Evolutionary conservation across 2,329 filamentous ascomycete species (phyloP).

Genomic region (Coniochaeta sp.): DNA sequence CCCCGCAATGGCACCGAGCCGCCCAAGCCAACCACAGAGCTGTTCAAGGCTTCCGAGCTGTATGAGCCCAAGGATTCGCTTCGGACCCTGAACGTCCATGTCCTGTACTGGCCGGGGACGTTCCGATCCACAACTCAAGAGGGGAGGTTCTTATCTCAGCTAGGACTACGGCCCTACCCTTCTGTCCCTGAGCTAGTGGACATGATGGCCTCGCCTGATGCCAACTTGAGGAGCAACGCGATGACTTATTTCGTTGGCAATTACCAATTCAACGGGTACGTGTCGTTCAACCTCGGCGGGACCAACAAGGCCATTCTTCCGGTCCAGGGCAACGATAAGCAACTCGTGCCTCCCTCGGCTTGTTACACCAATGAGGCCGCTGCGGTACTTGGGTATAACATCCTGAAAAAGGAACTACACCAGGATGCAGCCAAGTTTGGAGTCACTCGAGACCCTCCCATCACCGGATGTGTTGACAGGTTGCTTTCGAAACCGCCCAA

Average conservation of each 20-base stretch:
- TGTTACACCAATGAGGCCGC: conserved; percentile 80
- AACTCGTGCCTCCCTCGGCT: conserved; percentile 62
- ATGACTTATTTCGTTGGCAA: conserved; percentile 79
- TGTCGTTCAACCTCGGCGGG: conserved; percentile 49
- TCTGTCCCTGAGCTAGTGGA: conserved; percentile 66
- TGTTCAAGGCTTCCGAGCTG: conserved; percentile 71
- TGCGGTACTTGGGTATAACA: conserved; percentile 70
- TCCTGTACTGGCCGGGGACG: conserved; percentile 70
- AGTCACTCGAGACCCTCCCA: conserved; percentile 73
- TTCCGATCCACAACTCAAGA: conserved; percentile 62
- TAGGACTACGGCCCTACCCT: conserved; percentile 71
- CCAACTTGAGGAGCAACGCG: conserved; percentile 56
- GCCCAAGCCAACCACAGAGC: conserved; percentile 39
- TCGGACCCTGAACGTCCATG: conserved; percentile 62
- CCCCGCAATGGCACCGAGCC: conserved; percentile 48
- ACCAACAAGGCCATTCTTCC: conserved; percentile 61
- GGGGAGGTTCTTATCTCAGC: conserved; percentile 61
- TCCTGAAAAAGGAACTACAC: conserved; percentile 70
- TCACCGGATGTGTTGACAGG: conserved; percentile 67
- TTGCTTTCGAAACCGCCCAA: conserved; percentile 67
- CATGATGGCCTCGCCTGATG: conserved; percentile 62
- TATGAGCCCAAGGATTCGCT: conserved; percentile 72
- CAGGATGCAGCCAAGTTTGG: conserved; percentile 79
- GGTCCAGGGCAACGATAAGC: conserved; percentile 57
- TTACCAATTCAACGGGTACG: conserved; percentile 72